Conservation (phyloP, 345 rosid species). For the Sonneratia alba region DNA sequence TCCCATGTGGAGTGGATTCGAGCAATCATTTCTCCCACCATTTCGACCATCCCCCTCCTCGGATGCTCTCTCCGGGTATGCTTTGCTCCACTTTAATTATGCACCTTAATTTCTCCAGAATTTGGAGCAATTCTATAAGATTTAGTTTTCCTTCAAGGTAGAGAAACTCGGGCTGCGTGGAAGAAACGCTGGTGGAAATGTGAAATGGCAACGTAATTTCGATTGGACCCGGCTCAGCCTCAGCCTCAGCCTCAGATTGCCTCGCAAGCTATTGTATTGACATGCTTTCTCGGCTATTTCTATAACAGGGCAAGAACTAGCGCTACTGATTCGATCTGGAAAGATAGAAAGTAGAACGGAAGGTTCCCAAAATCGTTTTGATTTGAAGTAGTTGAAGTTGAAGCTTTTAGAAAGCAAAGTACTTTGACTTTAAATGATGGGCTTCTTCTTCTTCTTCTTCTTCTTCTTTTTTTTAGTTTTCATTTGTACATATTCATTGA, state of each 20-base stretch:
- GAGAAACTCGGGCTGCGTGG: neutral
- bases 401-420: neutral
- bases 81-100: neutral
- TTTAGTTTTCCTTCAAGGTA: neutral
- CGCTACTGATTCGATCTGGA: neutral
- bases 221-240: neutral
- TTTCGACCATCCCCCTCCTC: slow-evolving; percentile 1
- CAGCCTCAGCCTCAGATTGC: neutral
- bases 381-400: neutral
- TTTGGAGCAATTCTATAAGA: neutral
- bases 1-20: slow-evolving; percentile 13
- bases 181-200: neutral
- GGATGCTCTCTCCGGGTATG: neutral
- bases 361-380: neutral
- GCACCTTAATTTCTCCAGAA: neutral
- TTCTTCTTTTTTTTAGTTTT: neutral
- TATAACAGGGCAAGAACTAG: no score
- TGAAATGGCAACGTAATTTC: neutral
- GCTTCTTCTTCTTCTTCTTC: no score
- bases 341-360: neutral
- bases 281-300: neutral
- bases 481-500: neutral
- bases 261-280: neutral
- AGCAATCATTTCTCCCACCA: slow-evolving; percentile 24
- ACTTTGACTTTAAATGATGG: neutral